phyloP scores from a whole-genome alignment of 257 asterid species.

The Misopates orontium region DNA sequence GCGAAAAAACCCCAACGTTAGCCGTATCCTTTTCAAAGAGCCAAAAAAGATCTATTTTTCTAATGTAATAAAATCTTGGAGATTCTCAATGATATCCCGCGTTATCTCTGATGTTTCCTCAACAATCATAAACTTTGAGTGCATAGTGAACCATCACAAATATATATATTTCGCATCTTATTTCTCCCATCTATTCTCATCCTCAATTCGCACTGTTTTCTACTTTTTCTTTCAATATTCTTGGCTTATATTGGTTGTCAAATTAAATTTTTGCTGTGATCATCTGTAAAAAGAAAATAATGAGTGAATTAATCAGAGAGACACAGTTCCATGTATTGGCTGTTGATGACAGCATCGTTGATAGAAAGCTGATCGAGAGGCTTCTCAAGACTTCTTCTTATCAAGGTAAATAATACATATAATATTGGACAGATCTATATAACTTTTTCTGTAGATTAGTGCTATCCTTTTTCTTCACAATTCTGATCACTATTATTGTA shows the following conservation, averaged over 20 bases:
- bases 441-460: too few relatives aligned
- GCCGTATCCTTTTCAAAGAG: slow-evolving; percentile 7
- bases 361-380: slow-evolving; percentile 50
- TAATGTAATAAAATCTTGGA: slow-evolving; percentile 22
- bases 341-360: slow-evolving; percentile 57
- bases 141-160: slow-evolving; percentile 8
- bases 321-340: slow-evolving; percentile 48
- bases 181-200: neutral
- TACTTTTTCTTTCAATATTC: neutral
- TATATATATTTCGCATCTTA: neutral
- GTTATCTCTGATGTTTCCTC: slow-evolving; percentile 26
- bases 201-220: neutral
- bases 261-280: too few relatives aligned
- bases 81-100: slow-evolving; percentile 31
- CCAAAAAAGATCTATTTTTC: neutral
- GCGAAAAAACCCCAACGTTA: too few relatives aligned
- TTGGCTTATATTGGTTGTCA: too few relatives aligned
- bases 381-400: slow-evolving; percentile 50
- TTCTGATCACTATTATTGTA: neutral
- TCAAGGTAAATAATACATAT: slow-evolving; percentile 35
- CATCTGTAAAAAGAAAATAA: neutral
- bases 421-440: too few relatives aligned
- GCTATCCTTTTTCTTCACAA: neutral
- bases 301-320: slow-evolving; percentile 1
- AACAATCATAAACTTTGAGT: slow-evolving; percentile 31